Conservation (phyloP, 2,329 filamentous ascomycete species). For the Blastomyces parvus region DNA sequence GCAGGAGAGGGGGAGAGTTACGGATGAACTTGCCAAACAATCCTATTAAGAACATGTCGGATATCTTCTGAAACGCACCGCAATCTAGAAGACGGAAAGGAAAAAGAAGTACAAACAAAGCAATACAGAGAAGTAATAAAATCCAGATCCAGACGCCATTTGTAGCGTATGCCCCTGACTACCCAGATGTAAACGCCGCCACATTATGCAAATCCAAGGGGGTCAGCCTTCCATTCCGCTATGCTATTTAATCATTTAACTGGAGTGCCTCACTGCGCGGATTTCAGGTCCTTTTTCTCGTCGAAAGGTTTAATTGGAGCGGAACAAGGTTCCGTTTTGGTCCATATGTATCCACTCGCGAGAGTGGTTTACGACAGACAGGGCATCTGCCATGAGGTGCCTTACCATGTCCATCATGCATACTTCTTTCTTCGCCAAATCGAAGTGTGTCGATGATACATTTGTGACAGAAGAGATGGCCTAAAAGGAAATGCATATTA, state of each 20-base stretch:
- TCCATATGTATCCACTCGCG: constrained; percentile 29
- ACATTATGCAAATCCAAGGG: constrained; percentile 1
- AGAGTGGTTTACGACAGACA: constrained; percentile 36
- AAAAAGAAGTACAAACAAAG: neutral
- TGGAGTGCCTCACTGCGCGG: neutral
- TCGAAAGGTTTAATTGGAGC: constrained; percentile 30
- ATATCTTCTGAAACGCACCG: neutral
- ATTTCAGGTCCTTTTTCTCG: constrained; percentile 19
- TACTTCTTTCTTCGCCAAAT: constrained; percentile 43
- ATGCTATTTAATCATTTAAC: neutral
- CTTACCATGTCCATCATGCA: constrained; percentile 27
- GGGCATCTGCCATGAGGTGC: constrained; percentile 34
- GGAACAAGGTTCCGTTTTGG: constrained; percentile 31
- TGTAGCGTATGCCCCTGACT: neutral
- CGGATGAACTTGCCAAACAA: neutral
- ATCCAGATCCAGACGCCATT: neutral
- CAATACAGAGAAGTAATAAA: neutral
- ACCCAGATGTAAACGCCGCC: neutral
- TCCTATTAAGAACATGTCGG: neutral
- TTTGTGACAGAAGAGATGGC: constrained; percentile 55
- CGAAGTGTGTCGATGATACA: constrained; percentile 54
- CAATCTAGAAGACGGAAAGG: neutral
- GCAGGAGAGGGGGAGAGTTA: neutral
- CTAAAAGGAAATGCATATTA: constrained; percentile 25
- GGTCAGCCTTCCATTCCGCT: neutral